Base-by-base conservation (phyloP, 1,284 basidiomycete species). In the Leccinum subrobustum region DNA sequence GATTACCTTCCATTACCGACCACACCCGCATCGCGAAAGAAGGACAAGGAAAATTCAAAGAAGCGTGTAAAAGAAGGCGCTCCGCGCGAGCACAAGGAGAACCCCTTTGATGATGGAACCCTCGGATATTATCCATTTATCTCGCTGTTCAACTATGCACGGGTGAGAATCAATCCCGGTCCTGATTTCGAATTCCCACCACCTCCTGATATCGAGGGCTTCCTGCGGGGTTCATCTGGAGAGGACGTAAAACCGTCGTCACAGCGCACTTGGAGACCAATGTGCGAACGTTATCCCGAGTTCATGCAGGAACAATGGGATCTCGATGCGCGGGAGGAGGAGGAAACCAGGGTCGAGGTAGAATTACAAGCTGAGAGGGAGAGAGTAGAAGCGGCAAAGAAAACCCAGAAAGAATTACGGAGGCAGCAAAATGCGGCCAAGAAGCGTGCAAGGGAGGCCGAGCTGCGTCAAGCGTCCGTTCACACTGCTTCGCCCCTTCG, bases 41-140 rank as follows among this genome's bases (percentile, higher is more conserved):
- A 85, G 65, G 81, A 79, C 47, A 81, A 81, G 68, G 81, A 83
- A 62, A 81, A 57, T 11, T 69, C 74, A 16, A 76, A 81, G 70
- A 85, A 81, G 67, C 80, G 84, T 42, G 76, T 79, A 33, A 80
- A 84, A 61, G 88, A 91, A 68, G 87, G 86, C 31, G 80, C 85
- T 29, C 71, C 71, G n/a, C 84, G 86, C 57, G 88, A 90, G 67
- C 90, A 92, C 71, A 83, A 83, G 62, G 86, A 93, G 73, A 95
- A 95, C 66, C 83, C 85, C 1, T 91, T 93, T 71, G 96, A 99
- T 75, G 97, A 99, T 73, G 97, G 97, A 9, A 90, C 89, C 18
- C 77, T 98, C 6, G 97, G 97, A 0, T 99, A 99, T 75, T 99
- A 95, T 71, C 94, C 96, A 0, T 90, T 97, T 77, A 86, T 97